Percentiles rank a stretch among this genome's conserved stretches.
These are phyloP conservation scores for Passalora sequoiae DNA, from an alignment of 2,329 filamentous ascomycete genomes.

Conservation along the genomic window DNA sequence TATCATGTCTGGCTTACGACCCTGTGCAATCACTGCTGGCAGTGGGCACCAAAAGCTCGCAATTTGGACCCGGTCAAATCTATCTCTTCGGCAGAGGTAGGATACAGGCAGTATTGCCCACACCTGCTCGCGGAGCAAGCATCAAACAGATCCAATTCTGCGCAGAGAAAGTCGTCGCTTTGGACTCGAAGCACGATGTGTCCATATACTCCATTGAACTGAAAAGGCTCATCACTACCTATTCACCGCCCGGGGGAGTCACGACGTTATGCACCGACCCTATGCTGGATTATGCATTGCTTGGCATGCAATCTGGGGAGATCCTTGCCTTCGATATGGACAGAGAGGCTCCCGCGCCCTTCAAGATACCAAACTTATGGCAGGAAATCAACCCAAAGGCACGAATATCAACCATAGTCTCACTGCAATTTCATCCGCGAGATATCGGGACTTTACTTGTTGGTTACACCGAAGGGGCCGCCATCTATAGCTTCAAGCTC, in stretches of 20 bases:
- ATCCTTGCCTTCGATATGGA: constrained; percentile 92
- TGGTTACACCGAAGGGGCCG: constrained; percentile 82
- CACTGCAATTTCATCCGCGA: constrained; percentile 78
- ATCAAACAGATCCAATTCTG: constrained; percentile 77
- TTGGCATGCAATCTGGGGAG: constrained; percentile 64
- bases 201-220: constrained; percentile 74
- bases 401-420: constrained; percentile 62
- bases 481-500: constrained; percentile 92
- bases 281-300: constrained; percentile 85
- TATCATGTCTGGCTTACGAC: constrained; percentile 81
- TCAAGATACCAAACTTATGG: constrained; percentile 87
- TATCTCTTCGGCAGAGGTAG: constrained; percentile 82
- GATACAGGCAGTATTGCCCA: constrained; percentile 68
- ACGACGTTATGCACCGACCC: constrained; percentile 75
- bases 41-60: constrained; percentile 81
- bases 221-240: constrained; percentile 60
- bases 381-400: constrained; percentile 63
- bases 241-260: constrained; percentile 72
- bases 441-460: constrained; percentile 89
- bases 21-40: constrained; percentile 90
- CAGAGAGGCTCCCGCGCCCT: constrained; percentile 66
- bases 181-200: constrained; percentile 82
- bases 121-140: constrained; percentile 63
- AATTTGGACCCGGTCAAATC: constrained; percentile 79
- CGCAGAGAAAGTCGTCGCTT: constrained; percentile 74